Evolutionary conservation across 805 yeast species (phyloP).

Genomic region (Sugiyamaella marilandica): DNA sequence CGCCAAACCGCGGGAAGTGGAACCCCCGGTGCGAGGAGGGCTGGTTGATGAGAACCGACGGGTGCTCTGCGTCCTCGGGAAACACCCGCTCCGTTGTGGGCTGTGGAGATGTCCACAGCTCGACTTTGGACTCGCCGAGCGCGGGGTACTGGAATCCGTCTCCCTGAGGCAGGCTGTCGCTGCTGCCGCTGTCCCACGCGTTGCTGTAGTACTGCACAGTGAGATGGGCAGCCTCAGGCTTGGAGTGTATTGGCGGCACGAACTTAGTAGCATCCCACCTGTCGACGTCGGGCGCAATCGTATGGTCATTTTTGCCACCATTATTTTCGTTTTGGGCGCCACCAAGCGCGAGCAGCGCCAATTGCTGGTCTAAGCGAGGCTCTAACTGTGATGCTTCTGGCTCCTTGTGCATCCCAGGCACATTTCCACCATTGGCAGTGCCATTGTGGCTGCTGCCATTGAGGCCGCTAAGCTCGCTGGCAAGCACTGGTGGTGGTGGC

Average conservation of each 20-base stretch:
- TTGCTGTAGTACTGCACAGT: conserved; percentile 13
- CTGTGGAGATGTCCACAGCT: conserved; percentile 9
- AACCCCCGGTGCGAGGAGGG: neutral
- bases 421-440: no score
- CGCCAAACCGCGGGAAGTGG: conserved; percentile 7
- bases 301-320: neutral
- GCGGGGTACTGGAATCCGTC: conserved; percentile 14
- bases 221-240: conserved; percentile 25
- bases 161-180: neutral
- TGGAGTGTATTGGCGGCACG: conserved; percentile 23
- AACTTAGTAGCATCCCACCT: conserved; percentile 28
- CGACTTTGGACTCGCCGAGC: conserved; percentile 14
- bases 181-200: conserved; percentile 14
- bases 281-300: conserved; percentile 18
- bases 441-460: no score
- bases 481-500: no score
- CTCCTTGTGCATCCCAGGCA: no score
- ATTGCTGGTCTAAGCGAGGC: no score
- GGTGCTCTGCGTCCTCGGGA: conserved; percentile 7
- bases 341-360: no score
- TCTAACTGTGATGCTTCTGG: no score
- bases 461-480: no score
- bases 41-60: neutral
- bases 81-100: conserved; percentile 15
- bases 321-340: neutral